Conservation (phyloP, 805 yeast species). For the Yarrowia osloensis region DNA sequence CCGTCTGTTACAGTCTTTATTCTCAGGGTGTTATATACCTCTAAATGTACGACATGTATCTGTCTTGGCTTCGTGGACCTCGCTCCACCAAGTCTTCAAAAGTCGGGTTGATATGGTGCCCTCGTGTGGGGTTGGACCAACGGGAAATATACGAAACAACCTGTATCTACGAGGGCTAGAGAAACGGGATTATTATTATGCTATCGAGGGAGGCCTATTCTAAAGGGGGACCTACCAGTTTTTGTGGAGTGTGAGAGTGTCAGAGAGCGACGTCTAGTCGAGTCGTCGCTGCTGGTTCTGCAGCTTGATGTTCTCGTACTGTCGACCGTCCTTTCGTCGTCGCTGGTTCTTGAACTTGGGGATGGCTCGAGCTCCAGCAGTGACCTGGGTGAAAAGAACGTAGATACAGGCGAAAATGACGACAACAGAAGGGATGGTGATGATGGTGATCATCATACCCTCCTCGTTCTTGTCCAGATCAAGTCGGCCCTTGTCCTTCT, state of each 20-base stretch:
- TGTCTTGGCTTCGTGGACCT: slow-evolving; percentile 35
- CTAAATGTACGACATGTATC: slow-evolving; percentile 37
- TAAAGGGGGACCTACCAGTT: background rate
- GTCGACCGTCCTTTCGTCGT: background rate
- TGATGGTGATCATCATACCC: slow-evolving; percentile 37
- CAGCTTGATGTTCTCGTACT: slow-evolving; percentile 13
- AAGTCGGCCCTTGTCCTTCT: slow-evolving; percentile 41
- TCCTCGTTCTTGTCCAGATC: slow-evolving; percentile 48
- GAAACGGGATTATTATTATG: slow-evolving; percentile 8
- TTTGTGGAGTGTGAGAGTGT: background rate
- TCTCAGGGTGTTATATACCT: too few relatives aligned
- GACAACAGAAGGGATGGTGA: slow-evolving; percentile 34
- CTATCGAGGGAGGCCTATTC: slow-evolving; percentile 14
- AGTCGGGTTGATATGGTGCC: slow-evolving; percentile 15
- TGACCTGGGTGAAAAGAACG: slow-evolving; percentile 29
- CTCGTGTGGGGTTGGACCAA: slow-evolving; percentile 26
- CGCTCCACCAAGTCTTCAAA: slow-evolving; percentile 36
- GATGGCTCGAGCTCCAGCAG: slow-evolving; percentile 22
- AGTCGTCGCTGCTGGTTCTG: slow-evolving; percentile 24
- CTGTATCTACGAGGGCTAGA: slow-evolving; percentile 29
- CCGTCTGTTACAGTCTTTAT: too few relatives aligned
- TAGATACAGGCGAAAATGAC: slow-evolving; percentile 33
- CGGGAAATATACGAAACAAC: slow-evolving; percentile 17
- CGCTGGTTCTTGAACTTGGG: slow-evolving; percentile 23
- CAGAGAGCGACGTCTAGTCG: background rate